phyloP scores from a whole-genome alignment of 2,329 filamentous ascomycete species.

The Penicillium rolfsii region DNA sequence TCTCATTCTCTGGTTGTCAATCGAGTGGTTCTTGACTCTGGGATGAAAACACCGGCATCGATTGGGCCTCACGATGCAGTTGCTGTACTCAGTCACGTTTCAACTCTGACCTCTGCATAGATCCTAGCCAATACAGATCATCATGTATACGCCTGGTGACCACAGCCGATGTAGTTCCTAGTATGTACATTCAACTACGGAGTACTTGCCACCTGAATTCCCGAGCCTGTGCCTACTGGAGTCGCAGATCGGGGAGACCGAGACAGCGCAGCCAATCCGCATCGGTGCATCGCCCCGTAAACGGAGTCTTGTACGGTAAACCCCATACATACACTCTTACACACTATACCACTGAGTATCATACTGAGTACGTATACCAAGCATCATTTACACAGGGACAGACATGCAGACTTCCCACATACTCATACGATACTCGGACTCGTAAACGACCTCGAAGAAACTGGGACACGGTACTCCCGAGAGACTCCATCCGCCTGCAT shows the following conservation, averaged over 20 bases:
- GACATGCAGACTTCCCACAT: not conserved
- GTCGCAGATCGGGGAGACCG: constrained; percentile 27
- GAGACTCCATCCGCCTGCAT: constrained; percentile 21
- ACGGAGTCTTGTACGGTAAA: constrained; percentile 1
- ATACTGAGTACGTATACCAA: too few species aligned
- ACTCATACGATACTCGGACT: not conserved
- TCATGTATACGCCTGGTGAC: not conserved
- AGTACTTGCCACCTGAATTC: constrained; percentile 17
- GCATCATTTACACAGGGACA: not conserved
- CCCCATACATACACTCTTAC: not conserved
- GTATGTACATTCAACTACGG: too few species aligned
- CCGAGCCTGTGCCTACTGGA: constrained; percentile 4
- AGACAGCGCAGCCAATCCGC: constrained; percentile 7
- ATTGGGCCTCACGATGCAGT: constrained; percentile 5
- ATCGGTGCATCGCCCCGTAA: not conserved
- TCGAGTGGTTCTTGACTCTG: not conserved
- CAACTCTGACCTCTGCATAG: constrained; percentile 13
- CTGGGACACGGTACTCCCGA: constrained; percentile 13
- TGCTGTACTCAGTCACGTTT: constrained; percentile 12
- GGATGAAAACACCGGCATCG: constrained; percentile 20
- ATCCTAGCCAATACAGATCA: not conserved
- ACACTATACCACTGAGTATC: not conserved
- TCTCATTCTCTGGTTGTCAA: not conserved
- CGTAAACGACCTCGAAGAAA: not conserved
- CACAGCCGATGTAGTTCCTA: too few species aligned